phyloP scores from a whole-genome alignment of 202 grass and related monocot species.

The Setaria italica region DNA sequence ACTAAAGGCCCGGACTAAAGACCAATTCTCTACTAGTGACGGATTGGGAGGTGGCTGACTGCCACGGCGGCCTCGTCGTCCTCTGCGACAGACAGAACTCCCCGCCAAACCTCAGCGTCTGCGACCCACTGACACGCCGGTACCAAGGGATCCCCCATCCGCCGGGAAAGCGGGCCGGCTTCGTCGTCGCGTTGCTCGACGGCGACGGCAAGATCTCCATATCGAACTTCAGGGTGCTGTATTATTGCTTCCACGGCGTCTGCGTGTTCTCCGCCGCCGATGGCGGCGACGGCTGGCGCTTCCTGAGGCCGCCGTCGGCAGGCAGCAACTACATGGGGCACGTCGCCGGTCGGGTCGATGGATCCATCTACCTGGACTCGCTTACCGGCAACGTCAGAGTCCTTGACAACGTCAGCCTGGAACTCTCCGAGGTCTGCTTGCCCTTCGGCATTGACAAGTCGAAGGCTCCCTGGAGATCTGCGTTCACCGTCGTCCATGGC shows the following conservation, averaged over 20 bases:
- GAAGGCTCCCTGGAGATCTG: not conserved
- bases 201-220: not conserved
- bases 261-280: not conserved
- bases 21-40: no score
- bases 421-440: not conserved
- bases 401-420: not conserved
- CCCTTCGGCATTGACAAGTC: not conserved
- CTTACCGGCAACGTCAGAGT: not conserved
- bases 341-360: not conserved
- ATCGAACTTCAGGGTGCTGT: not conserved
- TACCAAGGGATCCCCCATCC: not conserved
- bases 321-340: not conserved
- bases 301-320: not conserved
- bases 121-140: not conserved
- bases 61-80: slow-evolving; percentile 4
- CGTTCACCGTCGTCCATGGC: not conserved
- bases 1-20: no score
- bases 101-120: not conserved
- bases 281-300: not conserved
- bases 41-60: not conserved
- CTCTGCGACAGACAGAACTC: fast-evolving
- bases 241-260: no score
- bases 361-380: not conserved
- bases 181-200: not conserved
- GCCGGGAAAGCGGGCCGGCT: not conserved